Evolutionary conservation across 768 basidiomycete genomes (phyloP).

Genomic region (Crucibulum laeve): DNA sequence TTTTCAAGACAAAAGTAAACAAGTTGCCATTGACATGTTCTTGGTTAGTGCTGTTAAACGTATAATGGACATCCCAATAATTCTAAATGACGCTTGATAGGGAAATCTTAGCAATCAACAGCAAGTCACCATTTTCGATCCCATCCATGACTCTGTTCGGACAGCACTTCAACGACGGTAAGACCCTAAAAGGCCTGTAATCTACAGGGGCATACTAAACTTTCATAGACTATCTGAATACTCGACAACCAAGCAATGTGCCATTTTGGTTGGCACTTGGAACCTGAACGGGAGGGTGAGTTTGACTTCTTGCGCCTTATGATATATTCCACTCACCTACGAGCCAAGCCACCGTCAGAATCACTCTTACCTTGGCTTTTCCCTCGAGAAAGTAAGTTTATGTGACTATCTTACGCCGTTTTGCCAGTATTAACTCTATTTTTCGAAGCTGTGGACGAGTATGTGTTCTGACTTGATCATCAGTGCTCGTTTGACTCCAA

Average conservation of each 20-base stretch:
- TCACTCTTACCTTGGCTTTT: constrained; percentile 89
- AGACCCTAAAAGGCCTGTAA: constrained; percentile 4
- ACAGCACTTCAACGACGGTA: constrained; percentile 68
- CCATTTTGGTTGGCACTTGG: constrained; percentile 89
- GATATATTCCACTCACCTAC: not conserved
- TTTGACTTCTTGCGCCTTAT: constrained; percentile 2
- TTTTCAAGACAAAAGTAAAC: constrained; percentile 94
- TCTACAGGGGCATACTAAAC: not conserved
- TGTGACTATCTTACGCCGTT: constrained; percentile 11
- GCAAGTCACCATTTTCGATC: constrained; percentile 90
- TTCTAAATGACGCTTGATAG: constrained; percentile 36
- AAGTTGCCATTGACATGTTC: constrained; percentile 92
- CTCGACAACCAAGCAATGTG: constrained; percentile 67
- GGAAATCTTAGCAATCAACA: constrained; percentile 88
- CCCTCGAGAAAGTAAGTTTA: constrained; percentile 65
- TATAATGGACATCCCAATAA: not conserved
- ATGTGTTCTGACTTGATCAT: constrained; percentile 13
- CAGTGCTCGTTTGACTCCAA: not conserved
- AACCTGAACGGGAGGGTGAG: constrained; percentile 88
- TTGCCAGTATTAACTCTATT: constrained; percentile 9
- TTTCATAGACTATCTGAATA: constrained; percentile 69
- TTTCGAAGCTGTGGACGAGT: constrained; percentile 41
- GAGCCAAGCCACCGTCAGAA: constrained; percentile 64
- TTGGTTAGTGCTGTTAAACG: constrained; percentile 48
- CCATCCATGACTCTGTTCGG: constrained; percentile 85